These are phyloP conservation scores for Pseudozyma sp. DNA, from an alignment of 1,284 basidiomycete species.

Conservation along the genomic window DNA sequence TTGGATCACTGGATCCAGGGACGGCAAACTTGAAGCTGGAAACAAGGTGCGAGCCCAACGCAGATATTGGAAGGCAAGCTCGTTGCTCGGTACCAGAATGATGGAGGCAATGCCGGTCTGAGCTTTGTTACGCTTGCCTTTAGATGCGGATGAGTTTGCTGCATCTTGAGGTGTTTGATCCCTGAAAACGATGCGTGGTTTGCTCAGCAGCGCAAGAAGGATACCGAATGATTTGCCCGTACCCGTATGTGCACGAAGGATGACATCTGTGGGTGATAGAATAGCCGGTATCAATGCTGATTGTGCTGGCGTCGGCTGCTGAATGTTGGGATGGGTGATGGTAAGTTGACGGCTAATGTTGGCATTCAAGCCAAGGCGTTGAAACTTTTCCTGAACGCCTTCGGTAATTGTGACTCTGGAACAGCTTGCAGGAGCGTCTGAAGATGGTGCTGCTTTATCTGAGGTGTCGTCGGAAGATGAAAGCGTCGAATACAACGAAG, in stretches of 20 bases:
- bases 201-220: constrained; percentile 62
- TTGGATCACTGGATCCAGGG: constrained; percentile 61
- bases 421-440: no score
- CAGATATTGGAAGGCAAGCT: constrained; percentile 64
- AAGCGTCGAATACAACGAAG: background rate
- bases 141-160: constrained; percentile 1
- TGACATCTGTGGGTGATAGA: constrained; percentile 56
- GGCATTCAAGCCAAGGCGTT: constrained; percentile 47
- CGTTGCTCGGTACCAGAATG: constrained; percentile 65
- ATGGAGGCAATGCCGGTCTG: constrained; percentile 56
- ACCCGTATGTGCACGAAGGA: constrained; percentile 65
- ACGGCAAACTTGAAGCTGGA: constrained; percentile 31
- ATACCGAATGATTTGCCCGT: constrained; percentile 66
- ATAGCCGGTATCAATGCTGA: constrained; percentile 56
- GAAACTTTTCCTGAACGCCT: constrained; percentile 33
- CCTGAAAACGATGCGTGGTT: constrained; percentile 63
- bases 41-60: constrained; percentile 59
- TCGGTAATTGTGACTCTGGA: background rate
- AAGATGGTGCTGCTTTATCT: background rate
- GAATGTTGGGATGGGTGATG: constrained; percentile 52
- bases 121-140: constrained; percentile 23
- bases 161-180: constrained; percentile 4
- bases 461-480: background rate
- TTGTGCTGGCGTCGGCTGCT: constrained; percentile 61
- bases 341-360: constrained; percentile 53